These are phyloP conservation scores for Atalantia buxifolia DNA, from an alignment of 345 rosid genomes.

Conservation along the genomic window DNA sequence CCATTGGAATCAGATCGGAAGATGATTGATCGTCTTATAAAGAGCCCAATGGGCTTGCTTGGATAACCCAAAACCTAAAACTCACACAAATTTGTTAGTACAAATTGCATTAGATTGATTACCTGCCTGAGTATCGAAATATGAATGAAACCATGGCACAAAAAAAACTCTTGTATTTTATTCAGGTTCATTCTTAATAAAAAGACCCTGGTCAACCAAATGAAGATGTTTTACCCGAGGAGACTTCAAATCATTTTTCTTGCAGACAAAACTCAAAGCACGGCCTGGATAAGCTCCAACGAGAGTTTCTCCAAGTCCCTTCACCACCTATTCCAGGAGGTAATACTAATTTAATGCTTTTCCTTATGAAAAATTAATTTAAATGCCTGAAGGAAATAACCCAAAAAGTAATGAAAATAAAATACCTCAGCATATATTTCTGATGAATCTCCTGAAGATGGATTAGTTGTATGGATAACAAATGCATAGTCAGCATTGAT, in stretches of 20 bases:
- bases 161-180: no score
- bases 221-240: conserved; percentile 58
- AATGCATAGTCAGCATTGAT: conserved; percentile 96
- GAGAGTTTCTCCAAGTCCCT: conserved; percentile 96
- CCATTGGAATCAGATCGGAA: conserved; percentile 97
- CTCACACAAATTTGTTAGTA: conserved; percentile 13
- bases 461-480: conserved; percentile 97
- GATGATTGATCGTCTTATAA: conserved; percentile 88
- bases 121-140: not conserved
- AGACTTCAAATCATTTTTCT: conserved; percentile 61
- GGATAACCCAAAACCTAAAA: conserved; percentile 90
- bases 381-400: not conserved
- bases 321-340: conserved; percentile 62
- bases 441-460: conserved; percentile 83
- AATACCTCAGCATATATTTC: conserved; percentile 96
- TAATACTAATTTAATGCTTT: conserved; percentile 5
- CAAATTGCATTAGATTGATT: not conserved
- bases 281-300: conserved; percentile 99
- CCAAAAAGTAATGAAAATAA: not conserved
- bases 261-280: conserved; percentile 85
- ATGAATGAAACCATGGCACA: not conserved
- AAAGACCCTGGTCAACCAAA: not conserved
- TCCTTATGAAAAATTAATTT: not conserved
- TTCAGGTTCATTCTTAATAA: not conserved
- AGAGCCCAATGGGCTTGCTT: conserved; percentile 92